Base-by-base conservation (phyloP, 352 stramenopile species). In the Thalassiosira sp. region DNA sequence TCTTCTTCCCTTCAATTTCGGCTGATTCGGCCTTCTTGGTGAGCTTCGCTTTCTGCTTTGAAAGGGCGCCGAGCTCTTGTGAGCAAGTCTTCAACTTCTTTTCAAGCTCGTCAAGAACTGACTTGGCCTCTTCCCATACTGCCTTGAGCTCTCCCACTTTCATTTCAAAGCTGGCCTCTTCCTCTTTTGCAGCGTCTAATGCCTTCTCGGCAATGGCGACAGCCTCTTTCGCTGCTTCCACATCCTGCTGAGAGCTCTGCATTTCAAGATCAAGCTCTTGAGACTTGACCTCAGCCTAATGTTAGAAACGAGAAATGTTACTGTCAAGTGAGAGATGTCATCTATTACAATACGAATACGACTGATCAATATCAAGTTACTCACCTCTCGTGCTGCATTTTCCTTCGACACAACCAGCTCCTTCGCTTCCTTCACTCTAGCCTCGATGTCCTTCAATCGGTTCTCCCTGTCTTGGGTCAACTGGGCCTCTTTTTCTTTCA, bases 1-100 rank as follows among this genome's bases (percentile, higher is more conserved):
- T 82, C 78, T 98, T 98, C 86, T 98, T 99, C 15, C 89, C 90
- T 73, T 98, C 96, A 52, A 98, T 92, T 59, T 97, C 91, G 63
- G 73, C 72, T 3, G 94, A 86, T 25, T 95, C 88, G 56, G 87
- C 94, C 46, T 94, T 95, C 74, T 96, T 95, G 67, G 94, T 94
- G 0, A 95, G 89, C 45, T 94, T 72, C 2, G 90, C 67, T 52
- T 91, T 95, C 27, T 95, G 85, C 43, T 91, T 92, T n/a, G 89
- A 86, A 0, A 98, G 79, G n/a, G 93, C 84, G 65, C 95, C 96
- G 1, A 98, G 86, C 53, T 98, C 93, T 25, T 96, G 86, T 40
- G 97, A 96, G 62, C 90, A 97, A 69, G 94, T 66, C 7, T 84
- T 77, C 10, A 93, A 76, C 54, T 80, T 81, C 27, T 81, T 64